Conservation (phyloP, 345 rosid species). For the Arabidopsis suecica region DNA sequence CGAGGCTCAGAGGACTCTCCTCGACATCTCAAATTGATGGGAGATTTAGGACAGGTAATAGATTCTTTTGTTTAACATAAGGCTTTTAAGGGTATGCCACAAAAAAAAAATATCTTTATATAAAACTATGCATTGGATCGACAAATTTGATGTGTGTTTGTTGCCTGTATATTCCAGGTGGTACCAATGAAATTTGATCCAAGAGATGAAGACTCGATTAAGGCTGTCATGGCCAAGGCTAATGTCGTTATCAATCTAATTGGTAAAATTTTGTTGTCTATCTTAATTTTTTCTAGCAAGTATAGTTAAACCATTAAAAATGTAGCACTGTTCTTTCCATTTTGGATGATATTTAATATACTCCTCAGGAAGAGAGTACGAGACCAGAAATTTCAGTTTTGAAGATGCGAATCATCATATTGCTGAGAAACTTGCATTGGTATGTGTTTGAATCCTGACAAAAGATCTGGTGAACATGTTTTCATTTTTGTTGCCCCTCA, state of each 20-base stretch:
- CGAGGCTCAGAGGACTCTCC: conserved; percentile 91
- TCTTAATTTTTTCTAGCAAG: not conserved
- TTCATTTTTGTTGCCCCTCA: conserved; percentile 2
- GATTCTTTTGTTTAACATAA: conserved; percentile 9
- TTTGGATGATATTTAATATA: conserved; percentile 22
- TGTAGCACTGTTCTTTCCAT: not conserved
- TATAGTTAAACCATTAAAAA: not conserved
- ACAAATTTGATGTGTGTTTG: conserved; percentile 9
- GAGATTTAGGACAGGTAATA: conserved; percentile 96
- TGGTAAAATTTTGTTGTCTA: conserved; percentile 52
- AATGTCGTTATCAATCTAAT: conserved; percentile 96
- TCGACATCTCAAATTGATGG: conserved; percentile 98
- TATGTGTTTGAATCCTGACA: conserved; percentile 45
- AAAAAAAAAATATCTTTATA: not conserved
- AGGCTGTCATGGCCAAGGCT: conserved; percentile 99
- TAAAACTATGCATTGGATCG: not conserved
- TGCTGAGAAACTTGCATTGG: conserved; percentile 85
- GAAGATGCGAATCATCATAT: conserved; percentile 89
- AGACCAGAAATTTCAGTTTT: conserved; percentile 94
- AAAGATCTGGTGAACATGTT: conserved; percentile 20
- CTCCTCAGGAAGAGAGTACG: conserved; percentile 83
- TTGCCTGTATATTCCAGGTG: conserved; percentile 57
- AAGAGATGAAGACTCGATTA: conserved; percentile 88
- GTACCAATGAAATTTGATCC: conserved; percentile 94
- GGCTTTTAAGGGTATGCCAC: not conserved